These are phyloP conservation scores for Kazachstania africana DNA, from an alignment of 805 yeast species.

Conservation along the genomic window DNA sequence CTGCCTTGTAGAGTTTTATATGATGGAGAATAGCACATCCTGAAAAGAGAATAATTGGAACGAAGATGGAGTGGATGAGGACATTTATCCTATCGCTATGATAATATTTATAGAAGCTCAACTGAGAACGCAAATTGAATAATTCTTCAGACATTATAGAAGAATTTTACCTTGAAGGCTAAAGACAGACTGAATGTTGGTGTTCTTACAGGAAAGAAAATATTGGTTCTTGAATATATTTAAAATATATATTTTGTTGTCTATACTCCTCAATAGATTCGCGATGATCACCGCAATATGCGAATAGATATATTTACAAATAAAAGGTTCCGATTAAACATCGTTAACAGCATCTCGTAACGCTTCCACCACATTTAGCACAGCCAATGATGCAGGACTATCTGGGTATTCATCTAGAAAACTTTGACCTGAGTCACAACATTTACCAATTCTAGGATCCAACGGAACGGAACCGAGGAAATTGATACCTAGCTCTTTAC, in stretches of 20 bases:
- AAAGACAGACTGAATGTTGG: too few relatives aligned
- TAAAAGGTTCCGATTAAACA: conserved; percentile 4
- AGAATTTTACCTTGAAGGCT: too few relatives aligned
- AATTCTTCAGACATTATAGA: conserved; percentile 1
- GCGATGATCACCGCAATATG: neutral
- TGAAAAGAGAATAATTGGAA: conserved; percentile 62
- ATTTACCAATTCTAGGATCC: conserved; percentile 85
- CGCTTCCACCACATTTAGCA: conserved; percentile 69
- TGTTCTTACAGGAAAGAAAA: too few relatives aligned
- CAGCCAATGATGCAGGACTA: conserved; percentile 84
- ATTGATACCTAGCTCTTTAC: conserved; percentile 65
- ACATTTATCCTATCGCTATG: conserved; percentile 52
- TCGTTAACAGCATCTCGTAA: conserved; percentile 45
- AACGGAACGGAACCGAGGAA: conserved; percentile 89
- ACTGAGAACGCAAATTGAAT: conserved; percentile 27
- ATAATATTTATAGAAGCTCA: conserved; percentile 50
- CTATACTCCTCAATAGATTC: too few relatives aligned
- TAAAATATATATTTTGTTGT: too few relatives aligned
- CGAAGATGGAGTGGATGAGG: conserved; percentile 62
- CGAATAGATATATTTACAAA: neutral
- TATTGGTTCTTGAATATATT: too few relatives aligned
- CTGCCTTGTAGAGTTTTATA: conserved; percentile 6
- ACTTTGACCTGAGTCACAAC: conserved; percentile 79
- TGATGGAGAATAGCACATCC: conserved; percentile 20
- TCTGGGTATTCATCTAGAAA: conserved; percentile 79